Evolutionary conservation across 768 basidiomycete genomes (phyloP), one percentile per base, ranked within the genome.

Genomic region (Suillus plorans): DNA sequence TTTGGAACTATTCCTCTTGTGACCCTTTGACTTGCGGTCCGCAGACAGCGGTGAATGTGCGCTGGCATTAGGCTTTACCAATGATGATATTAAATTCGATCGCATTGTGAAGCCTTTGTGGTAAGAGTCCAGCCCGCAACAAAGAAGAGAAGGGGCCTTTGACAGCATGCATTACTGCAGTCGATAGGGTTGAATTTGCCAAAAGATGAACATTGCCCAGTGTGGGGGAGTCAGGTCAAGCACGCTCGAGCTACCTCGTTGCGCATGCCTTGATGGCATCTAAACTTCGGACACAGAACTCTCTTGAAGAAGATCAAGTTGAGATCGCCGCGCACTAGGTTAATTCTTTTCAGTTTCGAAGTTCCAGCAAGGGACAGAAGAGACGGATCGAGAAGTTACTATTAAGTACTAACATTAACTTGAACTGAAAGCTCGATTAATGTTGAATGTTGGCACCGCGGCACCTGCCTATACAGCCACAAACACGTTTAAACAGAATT

Each of bases 241-340:
- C 57, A 58, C 39, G 36, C 37, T 60, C 39, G 58, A 63, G 49
- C n/a, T 25, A 66, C 68, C 70, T 63, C 66, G 64, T 66, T 66
- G 68, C 39, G 18, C 16, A 60, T 49, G 50, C 25, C 25, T 50
- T 62, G 60, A 60, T 56, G 67, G 64, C 50, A 69, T 60, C 62
- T 71, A 65, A 56, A 34, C 63, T 64, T 57, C 47, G 57, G 39
- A 42, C 39, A 61, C 52, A 65, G 41, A 63, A 65, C 61, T 22
- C 25, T 28, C 20, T 53, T 36, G 25, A 57, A 68, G 61, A 67
- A 70, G 73, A 77, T 75, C 71, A 63, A 14, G 10, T n/a, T 50
- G 69, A 75, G 76, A 75, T 75, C 74, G 67, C 76, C 69, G 41
- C 20, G 44, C 44, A 10, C 67, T 68, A 67, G 66, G 68, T 60